These are phyloP conservation scores for Dissoconium aciculare DNA, from an alignment of 2,329 filamentous ascomycete species.

Conservation along the genomic window DNA sequence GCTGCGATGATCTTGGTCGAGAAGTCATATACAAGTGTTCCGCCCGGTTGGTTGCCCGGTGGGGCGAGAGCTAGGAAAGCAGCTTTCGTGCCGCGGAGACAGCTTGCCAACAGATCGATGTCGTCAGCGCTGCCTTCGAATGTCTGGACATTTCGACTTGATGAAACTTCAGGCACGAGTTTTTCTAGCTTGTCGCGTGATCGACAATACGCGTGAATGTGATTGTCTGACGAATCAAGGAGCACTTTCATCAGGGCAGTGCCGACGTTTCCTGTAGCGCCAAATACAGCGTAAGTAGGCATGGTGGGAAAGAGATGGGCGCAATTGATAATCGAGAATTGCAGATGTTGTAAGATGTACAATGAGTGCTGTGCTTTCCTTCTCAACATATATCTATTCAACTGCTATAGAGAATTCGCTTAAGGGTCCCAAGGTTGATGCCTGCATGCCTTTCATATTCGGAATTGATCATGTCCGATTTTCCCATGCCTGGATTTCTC, in stretches of 20 bases:
- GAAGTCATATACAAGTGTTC: constrained; percentile 22
- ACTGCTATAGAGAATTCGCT: too few relatives aligned
- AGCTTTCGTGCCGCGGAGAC: constrained; percentile 25
- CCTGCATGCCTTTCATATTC: too few relatives aligned
- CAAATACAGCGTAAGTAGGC: constrained; percentile 11
- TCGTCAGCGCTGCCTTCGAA: constrained; percentile 28
- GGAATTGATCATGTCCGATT: too few relatives aligned
- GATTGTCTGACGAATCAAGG: constrained; percentile 18
- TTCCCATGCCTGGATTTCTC: too few relatives aligned
- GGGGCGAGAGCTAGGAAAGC: constrained; percentile 16
- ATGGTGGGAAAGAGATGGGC: too few relatives aligned
- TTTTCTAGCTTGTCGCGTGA: constrained; percentile 27
- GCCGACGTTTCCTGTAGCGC: constrained; percentile 30
- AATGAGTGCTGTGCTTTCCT: too few relatives aligned
- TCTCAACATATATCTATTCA: too few relatives aligned
- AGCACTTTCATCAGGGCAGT: constrained; percentile 29
- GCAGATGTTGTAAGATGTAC: too few relatives aligned
- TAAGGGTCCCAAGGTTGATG: too few relatives aligned
- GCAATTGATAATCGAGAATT: too few relatives aligned
- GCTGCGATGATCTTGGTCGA: constrained; percentile 25
- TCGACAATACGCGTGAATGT: constrained; percentile 33
- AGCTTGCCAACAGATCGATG: constrained; percentile 24
- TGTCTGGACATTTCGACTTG: constrained; percentile 24
- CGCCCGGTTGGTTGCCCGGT: constrained; percentile 23
- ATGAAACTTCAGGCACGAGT: constrained; percentile 22